Evolutionary conservation across 192 early-diverging fungal genomes (phyloP).

Genomic region (Jimgerdemannia flammicorona): DNA sequence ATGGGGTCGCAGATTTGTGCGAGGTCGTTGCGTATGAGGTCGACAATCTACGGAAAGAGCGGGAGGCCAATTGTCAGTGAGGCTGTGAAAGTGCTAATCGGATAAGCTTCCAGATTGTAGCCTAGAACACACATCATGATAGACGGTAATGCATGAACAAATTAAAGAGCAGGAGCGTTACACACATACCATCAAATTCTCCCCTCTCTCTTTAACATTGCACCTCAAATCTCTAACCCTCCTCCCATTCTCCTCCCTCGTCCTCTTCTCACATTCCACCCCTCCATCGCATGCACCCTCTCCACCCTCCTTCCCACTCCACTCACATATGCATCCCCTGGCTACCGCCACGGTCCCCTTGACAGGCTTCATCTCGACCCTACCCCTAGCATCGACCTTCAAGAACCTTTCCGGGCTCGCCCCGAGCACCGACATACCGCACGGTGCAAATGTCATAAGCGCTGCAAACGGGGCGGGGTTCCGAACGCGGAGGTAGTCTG

Average conservation of each 20-base stretch:
- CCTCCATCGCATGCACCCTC: conserved; percentile 9
- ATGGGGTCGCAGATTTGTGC: conserved; percentile 63
- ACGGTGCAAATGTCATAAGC: conserved; percentile 52
- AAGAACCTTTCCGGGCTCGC: conserved; percentile 80
- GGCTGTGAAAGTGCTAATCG: background rate
- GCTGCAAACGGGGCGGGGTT: conserved; percentile 91
- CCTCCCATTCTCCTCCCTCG: conserved; percentile 18
- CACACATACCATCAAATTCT: conserved; percentile 87
- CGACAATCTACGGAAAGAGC: conserved; percentile 70
- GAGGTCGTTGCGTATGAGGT: conserved; percentile 93
- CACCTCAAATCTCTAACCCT: conserved; percentile 36
- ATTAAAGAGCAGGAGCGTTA: background rate
- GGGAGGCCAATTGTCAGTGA: background rate
- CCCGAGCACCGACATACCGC: conserved; percentile 22
- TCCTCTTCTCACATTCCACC: conserved; percentile 27
- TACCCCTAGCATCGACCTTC: conserved; percentile 31
- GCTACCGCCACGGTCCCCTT: conserved; percentile 76
- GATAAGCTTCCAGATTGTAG: too few relatives aligned
- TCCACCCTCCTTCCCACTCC: conserved; percentile 25
- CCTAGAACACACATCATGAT: too few relatives aligned
- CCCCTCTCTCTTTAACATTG: conserved; percentile 88
- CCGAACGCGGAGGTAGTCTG: conserved; percentile 48
- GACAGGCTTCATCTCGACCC: conserved; percentile 93
- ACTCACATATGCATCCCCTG: conserved; percentile 37
- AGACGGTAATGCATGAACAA: too few relatives aligned